phyloP scores from a whole-genome alignment of 129 eudicot species.

The Helianthus annuus region DNA sequence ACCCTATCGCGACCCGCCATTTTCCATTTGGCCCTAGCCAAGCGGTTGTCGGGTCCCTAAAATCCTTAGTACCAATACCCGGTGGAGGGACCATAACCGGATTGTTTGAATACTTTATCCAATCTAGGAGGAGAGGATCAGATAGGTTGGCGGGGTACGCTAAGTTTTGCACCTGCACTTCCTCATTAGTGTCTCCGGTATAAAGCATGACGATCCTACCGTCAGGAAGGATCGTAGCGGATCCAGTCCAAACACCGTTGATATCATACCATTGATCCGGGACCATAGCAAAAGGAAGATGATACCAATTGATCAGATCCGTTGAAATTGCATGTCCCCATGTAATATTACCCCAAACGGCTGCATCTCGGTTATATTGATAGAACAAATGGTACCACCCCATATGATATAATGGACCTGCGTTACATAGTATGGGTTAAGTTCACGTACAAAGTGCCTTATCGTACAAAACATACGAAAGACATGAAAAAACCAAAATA shows the following conservation, averaged over 20 bases:
- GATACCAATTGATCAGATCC: slow-evolving; percentile 74
- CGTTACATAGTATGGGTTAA: background rate
- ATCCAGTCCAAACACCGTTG: slow-evolving; percentile 91
- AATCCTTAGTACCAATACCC: slow-evolving; percentile 61
- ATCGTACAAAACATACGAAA: no score
- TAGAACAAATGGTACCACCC: slow-evolving; percentile 94
- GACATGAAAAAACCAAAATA: no score
- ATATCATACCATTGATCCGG: slow-evolving; percentile 84
- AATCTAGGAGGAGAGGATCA: slow-evolving; percentile 81
- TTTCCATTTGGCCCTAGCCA: slow-evolving; percentile 71
- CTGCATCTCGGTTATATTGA: slow-evolving; percentile 86
- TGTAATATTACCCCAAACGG: slow-evolving; percentile 88
- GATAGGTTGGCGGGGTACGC: slow-evolving; percentile 87
- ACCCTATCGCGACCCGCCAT: slow-evolving; percentile 73
- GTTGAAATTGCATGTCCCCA: slow-evolving; percentile 93
- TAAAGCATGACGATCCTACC: slow-evolving; percentile 78
- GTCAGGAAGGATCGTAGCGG: slow-evolving; percentile 80
- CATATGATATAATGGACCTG: slow-evolving; percentile 83
- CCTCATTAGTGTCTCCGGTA: slow-evolving; percentile 59
- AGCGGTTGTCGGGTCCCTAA: slow-evolving; percentile 89
- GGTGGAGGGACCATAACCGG: slow-evolving; percentile 86
- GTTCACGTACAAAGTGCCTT: no score
- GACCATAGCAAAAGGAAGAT: slow-evolving; percentile 78
- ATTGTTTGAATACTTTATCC: slow-evolving; percentile 78
- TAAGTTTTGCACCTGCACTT: slow-evolving; percentile 76